Evolutionary conservation across 257 asterid species (phyloP), one percentile per base, ranked within the genome.

Genomic region (Solanum sparsipilum): DNA sequence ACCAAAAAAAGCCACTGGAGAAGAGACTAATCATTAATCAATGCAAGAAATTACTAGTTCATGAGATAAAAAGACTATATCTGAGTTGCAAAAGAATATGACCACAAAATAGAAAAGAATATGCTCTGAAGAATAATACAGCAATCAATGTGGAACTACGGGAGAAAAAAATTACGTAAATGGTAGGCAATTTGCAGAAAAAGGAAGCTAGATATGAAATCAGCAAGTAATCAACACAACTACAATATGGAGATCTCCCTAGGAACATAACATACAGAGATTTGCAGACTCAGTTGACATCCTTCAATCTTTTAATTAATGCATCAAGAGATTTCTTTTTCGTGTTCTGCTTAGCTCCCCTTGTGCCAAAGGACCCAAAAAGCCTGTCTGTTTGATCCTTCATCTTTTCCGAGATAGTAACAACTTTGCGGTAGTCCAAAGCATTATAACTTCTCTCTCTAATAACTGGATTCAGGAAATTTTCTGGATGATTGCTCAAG

Each of bases 261-360:
- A 7, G 90, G 81, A 87, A 89, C 92, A 58, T 82, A 73, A 88
- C 90, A 71, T 90, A 91, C 92, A 85, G 87, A 86, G 63, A 87
- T 88, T 27, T 18, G 88, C 32, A 86, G 70, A 58, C 76, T 93
- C 92, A 96, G 92, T 92, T 96, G 46, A 91, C 98, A 60, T 97
- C 99, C 92, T 94, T 97, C 85, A 97, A 96, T 86, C 98, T 96
- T 90, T 92, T 97, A 41, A 97, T 95, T 94, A 97, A 94, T 35
- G 94, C 86, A 85, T 97, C 99, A 86, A 97, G 98, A 83, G 99
- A 97, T 86, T 95, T 97, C 94, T 97, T 97, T 96, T 97, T 97
- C 2, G 98, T 98, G 87, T 96, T 96, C 87, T 87, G 97, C 95
- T 90, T 96, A 46, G 97, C 87, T 60, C 99, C 99, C 88, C 99